phyloP scores from a whole-genome alignment of 768 basidiomycete genomes.

The Hypholoma fasciculare region DNA sequence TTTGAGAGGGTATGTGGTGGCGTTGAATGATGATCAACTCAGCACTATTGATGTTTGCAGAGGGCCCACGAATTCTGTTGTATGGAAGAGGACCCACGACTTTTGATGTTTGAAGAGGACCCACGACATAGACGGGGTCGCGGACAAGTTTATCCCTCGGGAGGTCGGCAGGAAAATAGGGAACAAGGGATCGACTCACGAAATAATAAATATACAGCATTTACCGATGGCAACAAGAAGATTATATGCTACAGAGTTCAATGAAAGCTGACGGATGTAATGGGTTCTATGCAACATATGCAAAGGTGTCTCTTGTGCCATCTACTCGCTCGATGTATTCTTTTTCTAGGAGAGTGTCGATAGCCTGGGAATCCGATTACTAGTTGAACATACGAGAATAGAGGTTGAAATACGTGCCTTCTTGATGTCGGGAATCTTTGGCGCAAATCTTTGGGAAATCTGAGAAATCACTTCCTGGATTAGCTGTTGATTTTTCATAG shows the following conservation, averaged over 20 bases:
- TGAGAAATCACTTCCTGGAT: conserved; percentile 91
- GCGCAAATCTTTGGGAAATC: conserved; percentile 85
- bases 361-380: conserved; percentile 54
- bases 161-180: not conserved
- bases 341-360: conserved; percentile 92
- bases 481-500: conserved; percentile 90
- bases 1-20: too few relatives aligned
- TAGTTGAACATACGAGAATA: not conserved
- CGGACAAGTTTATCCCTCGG: not conserved
- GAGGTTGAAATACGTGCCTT: conserved; percentile 51
- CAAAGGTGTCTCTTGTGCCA: conserved; percentile 84
- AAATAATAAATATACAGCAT: conserved; percentile 20
- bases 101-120: too few relatives aligned
- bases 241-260: conserved; percentile 13
- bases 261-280: conserved; percentile 2
- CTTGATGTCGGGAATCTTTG: conserved; percentile 96
- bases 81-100: not conserved
- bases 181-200: conserved; percentile 10
- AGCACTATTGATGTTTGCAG: too few relatives aligned
- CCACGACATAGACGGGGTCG: not conserved
- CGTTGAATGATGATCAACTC: too few relatives aligned
- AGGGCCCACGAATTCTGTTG: too few relatives aligned
- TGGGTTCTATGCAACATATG: conserved; percentile 64
- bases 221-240: conserved; percentile 2
- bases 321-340: conserved; percentile 97